A percentile compares a stretch with the other conserved stretches of the same genome.
Conservation (phyloP, 306 rosid genomes). For the Urtica urens region DNA sequence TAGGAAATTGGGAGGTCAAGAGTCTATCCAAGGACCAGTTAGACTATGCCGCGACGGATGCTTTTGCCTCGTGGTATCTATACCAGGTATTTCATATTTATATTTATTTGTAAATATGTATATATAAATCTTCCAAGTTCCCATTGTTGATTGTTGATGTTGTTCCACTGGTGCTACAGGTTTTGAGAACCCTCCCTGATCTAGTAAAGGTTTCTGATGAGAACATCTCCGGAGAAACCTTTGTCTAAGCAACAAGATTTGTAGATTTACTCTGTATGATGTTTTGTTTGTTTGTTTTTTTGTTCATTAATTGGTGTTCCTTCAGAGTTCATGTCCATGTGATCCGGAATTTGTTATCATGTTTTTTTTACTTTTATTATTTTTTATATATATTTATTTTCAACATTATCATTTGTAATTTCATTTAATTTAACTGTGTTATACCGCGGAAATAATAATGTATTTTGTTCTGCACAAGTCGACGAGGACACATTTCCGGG, state of each 20-base stretch:
- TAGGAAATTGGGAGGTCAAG: constrained; percentile 76
- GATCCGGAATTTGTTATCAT: no score
- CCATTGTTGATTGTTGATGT: background rate
- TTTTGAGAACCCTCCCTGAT: constrained; percentile 44
- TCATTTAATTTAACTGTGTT: no score
- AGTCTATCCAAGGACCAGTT: constrained; percentile 53
- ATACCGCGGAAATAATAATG: no score
- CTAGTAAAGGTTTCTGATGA: constrained; percentile 10
- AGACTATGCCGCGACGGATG: constrained; percentile 87
- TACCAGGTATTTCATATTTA: constrained; percentile 39
- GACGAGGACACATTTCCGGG: no score
- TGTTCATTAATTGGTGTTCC: no score
- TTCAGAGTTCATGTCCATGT: no score
- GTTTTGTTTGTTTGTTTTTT: no score
- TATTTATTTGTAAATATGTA: background rate
- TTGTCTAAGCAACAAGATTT: background rate
- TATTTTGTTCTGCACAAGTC: no score
- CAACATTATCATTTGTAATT: no score
- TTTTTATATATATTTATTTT: no score
- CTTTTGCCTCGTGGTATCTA: constrained; percentile 74
- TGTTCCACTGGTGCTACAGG: constrained; percentile 28
- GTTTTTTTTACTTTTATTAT: no score
- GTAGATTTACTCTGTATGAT: no score
- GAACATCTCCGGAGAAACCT: constrained; percentile 1
- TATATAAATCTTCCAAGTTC: background rate